A percentile compares a stretch with the other conserved stretches of the same genome.
Evolutionary conservation across 352 stramenopile species (phyloP).

Genomic region (Peronospora belbahrii): DNA sequence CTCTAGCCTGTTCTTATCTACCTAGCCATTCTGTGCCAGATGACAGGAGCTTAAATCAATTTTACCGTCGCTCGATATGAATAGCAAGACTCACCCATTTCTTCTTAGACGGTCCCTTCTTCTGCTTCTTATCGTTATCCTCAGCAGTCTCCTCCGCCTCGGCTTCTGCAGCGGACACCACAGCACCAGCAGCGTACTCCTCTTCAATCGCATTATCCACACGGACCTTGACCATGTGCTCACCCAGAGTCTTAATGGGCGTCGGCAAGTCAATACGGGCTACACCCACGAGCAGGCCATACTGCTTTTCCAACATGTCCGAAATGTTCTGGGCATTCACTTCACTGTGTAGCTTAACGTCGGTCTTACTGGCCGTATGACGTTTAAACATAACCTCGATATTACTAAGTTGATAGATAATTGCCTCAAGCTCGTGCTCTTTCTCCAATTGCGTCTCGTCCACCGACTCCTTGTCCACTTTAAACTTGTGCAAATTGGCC

Average conservation of each 20-base stretch:
- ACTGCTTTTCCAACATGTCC: slow-evolving; percentile 80
- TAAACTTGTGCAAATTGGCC: slow-evolving; percentile 83
- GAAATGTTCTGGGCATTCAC: slow-evolving; percentile 80
- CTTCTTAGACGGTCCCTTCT: slow-evolving; percentile 64
- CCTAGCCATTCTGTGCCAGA: slow-evolving; percentile 1
- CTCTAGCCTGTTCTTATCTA: slow-evolving; percentile 6
- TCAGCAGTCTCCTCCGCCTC: slow-evolving; percentile 15
- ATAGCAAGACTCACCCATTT: slow-evolving; percentile 63
- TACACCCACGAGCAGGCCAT: slow-evolving; percentile 71
- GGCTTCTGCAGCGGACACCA: slow-evolving; percentile 15
- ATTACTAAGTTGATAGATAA: slow-evolving; percentile 50
- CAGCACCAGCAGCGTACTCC: slow-evolving; percentile 43
- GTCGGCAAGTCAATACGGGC: slow-evolving; percentile 64
- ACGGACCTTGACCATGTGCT: slow-evolving; percentile 75
- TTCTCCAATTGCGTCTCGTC: slow-evolving; percentile 44
- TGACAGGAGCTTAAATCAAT: slow-evolving; percentile 12
- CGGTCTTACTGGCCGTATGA: slow-evolving; percentile 53
- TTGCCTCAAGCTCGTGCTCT: slow-evolving; percentile 53
- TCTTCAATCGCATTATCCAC: slow-evolving; percentile 73
- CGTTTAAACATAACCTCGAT: slow-evolving; percentile 75
- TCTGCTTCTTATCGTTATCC: slow-evolving; percentile 23
- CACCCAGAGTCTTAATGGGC: slow-evolving; percentile 74
- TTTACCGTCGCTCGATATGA: slow-evolving; percentile 61
- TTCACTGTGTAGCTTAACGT: slow-evolving; percentile 56
- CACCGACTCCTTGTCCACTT: slow-evolving; percentile 54